A percentile compares a stretch with the other conserved stretches of the same genome.
phyloP scores from a whole-genome alignment of 2,329 filamentous ascomycete genomes.

The Fusarium irregulare region DNA sequence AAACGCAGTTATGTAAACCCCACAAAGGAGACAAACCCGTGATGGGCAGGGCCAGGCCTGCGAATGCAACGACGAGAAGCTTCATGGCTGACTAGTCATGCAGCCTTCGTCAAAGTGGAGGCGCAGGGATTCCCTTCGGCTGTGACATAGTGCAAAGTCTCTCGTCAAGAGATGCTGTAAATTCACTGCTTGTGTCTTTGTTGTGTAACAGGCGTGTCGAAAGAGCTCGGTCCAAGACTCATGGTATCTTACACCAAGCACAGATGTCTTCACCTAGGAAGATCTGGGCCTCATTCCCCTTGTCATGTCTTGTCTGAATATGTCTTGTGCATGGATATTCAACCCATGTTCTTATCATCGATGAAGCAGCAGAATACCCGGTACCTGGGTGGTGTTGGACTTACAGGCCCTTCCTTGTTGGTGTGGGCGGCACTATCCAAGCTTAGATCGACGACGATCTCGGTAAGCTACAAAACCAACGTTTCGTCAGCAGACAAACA shows the following conservation, averaged over 20 bases:
- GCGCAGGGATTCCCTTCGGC: slow-evolving; percentile 20
- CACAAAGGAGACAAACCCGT: slow-evolving; percentile 27
- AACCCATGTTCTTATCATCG: slow-evolving; percentile 20
- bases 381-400: slow-evolving; percentile 20
- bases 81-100: neutral
- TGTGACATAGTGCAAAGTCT: slow-evolving; percentile 37
- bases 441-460: slow-evolving; percentile 13
- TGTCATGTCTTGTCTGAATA: slow-evolving; percentile 20
- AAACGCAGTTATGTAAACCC: slow-evolving; percentile 4
- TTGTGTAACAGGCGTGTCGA: slow-evolving; percentile 34
- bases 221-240: slow-evolving; percentile 1
- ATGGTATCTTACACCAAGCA: neutral
- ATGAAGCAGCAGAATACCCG: slow-evolving; percentile 8
- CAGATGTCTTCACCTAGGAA: neutral
- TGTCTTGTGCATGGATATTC: slow-evolving; percentile 5
- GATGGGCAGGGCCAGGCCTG: slow-evolving; percentile 35
- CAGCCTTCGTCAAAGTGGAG: slow-evolving; percentile 5
- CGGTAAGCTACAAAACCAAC: slow-evolving; percentile 2
- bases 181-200: slow-evolving; percentile 12
- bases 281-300: neutral
- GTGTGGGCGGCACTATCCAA: slow-evolving; percentile 10
- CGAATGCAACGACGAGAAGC: slow-evolving; percentile 25
- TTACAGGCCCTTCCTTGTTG: slow-evolving; percentile 5
- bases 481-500: slow-evolving; percentile 35
- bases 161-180: slow-evolving; percentile 34